These are phyloP conservation scores for Penicillium occitanis DNA, from an alignment of 2,329 filamentous ascomycete species.

Conservation along the genomic window DNA sequence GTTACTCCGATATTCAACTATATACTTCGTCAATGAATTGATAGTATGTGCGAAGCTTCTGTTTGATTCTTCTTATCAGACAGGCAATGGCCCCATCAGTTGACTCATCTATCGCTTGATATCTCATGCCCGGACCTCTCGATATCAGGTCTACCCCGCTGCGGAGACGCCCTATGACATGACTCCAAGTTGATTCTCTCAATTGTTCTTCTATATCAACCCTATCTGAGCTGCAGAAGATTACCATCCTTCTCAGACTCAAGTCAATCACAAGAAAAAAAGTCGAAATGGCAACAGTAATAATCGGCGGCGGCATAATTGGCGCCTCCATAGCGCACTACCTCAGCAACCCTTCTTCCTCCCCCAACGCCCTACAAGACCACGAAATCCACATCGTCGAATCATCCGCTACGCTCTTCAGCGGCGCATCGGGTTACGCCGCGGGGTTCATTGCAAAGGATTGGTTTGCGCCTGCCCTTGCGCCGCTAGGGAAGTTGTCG, in stretches of 20 bases:
- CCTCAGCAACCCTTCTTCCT: conserved; percentile 51
- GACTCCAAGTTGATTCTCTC: neutral
- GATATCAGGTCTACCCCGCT: conserved; percentile 14
- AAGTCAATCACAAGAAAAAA: neutral
- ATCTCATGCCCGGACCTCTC: neutral
- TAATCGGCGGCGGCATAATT: conserved; percentile 69
- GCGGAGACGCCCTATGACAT: conserved; percentile 18
- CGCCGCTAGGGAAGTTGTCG: conserved; percentile 63
- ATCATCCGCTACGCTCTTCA: conserved; percentile 61
- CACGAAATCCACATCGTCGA: conserved; percentile 59
- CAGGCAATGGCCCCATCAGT: neutral
- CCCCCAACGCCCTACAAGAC: conserved; percentile 19
- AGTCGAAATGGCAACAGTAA: conserved; percentile 53
- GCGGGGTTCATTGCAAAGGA: conserved; percentile 72
- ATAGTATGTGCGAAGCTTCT: neutral
- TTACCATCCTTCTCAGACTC: neutral
- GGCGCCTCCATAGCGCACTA: conserved; percentile 72
- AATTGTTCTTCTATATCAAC: neutral
- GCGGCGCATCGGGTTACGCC: conserved; percentile 71
- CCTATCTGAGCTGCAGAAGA: neutral
- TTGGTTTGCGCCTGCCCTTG: conserved; percentile 64
- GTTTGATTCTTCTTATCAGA: neutral
- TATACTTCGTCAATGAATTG: neutral
- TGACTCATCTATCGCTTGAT: neutral
- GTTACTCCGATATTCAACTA: neutral